Conservation (phyloP, 2,329 filamentous ascomycete genomes). For the Trichoderma polysporum region DNA sequence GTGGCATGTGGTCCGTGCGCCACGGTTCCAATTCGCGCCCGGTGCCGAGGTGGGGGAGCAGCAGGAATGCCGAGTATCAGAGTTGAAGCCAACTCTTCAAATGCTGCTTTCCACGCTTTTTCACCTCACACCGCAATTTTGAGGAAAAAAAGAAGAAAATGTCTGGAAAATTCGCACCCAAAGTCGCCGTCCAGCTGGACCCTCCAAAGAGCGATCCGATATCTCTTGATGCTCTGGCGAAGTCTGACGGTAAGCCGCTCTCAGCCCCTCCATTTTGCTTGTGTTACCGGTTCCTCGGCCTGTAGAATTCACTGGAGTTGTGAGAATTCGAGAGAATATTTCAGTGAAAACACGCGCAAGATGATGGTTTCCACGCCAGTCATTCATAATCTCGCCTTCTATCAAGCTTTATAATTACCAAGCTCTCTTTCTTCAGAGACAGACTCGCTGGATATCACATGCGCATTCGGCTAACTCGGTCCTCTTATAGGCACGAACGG, state of each 20-base stretch:
- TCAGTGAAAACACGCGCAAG: not conserved
- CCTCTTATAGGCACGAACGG: constrained; percentile 58
- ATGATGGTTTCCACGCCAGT: not conserved
- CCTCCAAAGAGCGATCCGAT: constrained; percentile 89
- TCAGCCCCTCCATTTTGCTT: not conserved
- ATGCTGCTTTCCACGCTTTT: not conserved
- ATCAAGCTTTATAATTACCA: not conserved
- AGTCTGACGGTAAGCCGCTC: constrained; percentile 72
- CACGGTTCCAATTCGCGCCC: not conserved
- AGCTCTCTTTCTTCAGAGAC: not conserved
- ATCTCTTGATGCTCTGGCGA: constrained; percentile 72
- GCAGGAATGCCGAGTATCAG: not conserved
- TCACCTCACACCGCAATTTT: not conserved
- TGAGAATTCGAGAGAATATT: not conserved
- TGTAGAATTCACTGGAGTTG: not conserved
- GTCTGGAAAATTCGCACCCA: constrained; percentile 73
- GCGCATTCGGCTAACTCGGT: constrained; percentile 9
- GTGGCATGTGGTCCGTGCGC: constrained; percentile 23
- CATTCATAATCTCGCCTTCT: not conserved
- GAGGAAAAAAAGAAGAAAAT: constrained; percentile 37
- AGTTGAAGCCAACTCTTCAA: not conserved
- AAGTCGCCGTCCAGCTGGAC: constrained; percentile 70
- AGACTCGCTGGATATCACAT: not conserved
- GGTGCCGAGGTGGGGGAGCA: constrained; percentile 19
- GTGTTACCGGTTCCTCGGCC: not conserved